These are phyloP conservation scores for Talaromyces nanjingensis DNA, from an alignment of 495 filamentous ascomycete genomes.

Conservation along the genomic window DNA sequence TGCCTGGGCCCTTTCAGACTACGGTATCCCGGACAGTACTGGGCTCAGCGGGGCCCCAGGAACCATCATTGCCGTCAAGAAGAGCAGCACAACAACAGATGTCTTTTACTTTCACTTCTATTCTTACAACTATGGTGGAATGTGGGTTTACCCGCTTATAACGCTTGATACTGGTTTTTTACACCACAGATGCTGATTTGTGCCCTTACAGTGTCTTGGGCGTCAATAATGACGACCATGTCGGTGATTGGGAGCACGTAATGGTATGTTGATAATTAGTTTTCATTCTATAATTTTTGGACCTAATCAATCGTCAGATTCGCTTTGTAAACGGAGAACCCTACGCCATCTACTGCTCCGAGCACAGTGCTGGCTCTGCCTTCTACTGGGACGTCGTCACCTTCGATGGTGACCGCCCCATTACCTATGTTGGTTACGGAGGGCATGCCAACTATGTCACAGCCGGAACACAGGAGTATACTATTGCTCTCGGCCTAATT, in stretches of 20 bases:
- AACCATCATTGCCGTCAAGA: not conserved
- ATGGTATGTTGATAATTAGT: not conserved
- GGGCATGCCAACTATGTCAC: conserved; percentile 3
- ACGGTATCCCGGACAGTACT: not conserved
- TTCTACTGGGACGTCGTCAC: not conserved
- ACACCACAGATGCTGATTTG: not conserved
- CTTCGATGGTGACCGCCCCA: not conserved
- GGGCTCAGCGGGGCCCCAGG: not conserved
- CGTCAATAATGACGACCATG: not conserved
- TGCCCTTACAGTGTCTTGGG: not conserved
- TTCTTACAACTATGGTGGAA: conserved; percentile 3
- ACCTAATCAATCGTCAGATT: not conserved
- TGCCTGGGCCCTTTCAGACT: not conserved
- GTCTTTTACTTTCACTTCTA: conserved; percentile 5
- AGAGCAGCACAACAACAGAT: conserved; percentile 1
- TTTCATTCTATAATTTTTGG: not conserved
- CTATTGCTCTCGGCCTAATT: not conserved
- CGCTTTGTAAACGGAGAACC: conserved; percentile 1
- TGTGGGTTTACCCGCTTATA: not conserved
- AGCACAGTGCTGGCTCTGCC: conserved; percentile 1
- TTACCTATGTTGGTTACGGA: not conserved
- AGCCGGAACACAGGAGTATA: not conserved
- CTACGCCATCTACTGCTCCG: not conserved
- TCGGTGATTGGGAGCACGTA: conserved; percentile 3
- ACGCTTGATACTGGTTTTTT: too few relatives aligned